Percentiles rank a stretch among this genome's conserved stretches.
These are phyloP conservation scores for Arabidopsis lyrata DNA, from an alignment of 441 rosid genomes.

Conservation along the genomic window DNA sequence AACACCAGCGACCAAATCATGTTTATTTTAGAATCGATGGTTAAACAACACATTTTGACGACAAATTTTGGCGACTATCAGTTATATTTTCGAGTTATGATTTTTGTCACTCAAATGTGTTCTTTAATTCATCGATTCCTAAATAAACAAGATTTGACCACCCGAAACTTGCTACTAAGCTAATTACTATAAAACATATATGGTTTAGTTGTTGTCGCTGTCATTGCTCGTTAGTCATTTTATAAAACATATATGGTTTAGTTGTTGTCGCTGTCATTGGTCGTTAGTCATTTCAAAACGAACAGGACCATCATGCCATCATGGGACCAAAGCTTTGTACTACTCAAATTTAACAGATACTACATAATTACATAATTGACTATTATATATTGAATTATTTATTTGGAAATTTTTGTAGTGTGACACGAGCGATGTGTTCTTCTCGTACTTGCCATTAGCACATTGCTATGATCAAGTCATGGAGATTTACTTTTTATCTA, in stretches of 20 bases:
- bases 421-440: conserved; percentile 74
- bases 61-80: neutral
- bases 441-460: conserved; percentile 93
- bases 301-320: neutral
- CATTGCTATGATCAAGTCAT: conserved; percentile 88
- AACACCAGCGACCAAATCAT: neutral
- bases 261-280: neutral
- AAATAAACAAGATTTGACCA: neutral
- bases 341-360: neutral
- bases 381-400: neutral
- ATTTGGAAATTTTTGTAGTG: conserved; percentile 55
- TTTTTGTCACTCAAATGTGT: neutral
- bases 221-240: neutral
- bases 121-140: neutral
- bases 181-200: neutral
- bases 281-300: neutral
- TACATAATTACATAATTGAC: neutral
- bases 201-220: neutral
- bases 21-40: neutral
- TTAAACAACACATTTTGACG: neutral
- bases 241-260: neutral
- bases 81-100: neutral
- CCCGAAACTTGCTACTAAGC: neutral
- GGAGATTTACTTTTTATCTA: conserved; percentile 76
- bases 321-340: neutral